Evolutionary conservation across 2,329 filamentous ascomycete genomes (phyloP), one percentile per base, ranked within the genome.

Genomic region (Clonostachys rosea): DNA sequence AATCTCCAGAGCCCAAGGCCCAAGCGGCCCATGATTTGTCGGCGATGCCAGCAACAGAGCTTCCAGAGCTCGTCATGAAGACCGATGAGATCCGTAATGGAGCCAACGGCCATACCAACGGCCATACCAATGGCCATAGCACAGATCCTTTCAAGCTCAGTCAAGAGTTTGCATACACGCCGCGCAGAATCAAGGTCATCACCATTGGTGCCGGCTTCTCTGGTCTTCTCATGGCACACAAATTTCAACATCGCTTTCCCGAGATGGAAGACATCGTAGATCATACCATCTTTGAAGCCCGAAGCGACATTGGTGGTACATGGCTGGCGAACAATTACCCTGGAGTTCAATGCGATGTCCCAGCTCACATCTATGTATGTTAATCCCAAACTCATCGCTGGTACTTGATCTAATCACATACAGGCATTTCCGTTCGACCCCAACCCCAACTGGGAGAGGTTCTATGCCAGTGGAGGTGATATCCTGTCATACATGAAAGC

Each of bases 311-410:
- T 11, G 78, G 77, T 17, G 79, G 79, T 4, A 82, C 78, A 0
- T 83, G 79, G 79, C 70, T 71, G 51, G 79, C 81, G 56, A 81
- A 81, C 55, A 66, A 70, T 17, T 83, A 83, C 50, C 79, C 79
- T 0, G 78, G 78, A 11, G 80, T 76, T 52, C 66, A 67, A 46
- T 81, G 76, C 24, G 24, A 30, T 3, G 24, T 30, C 24, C 24
- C 24, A 10, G 24, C 24, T 30, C 24, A 30, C 4, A 30, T 30
- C 24, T 30, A 30, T 10, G 24, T 30, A 30, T 30, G 24, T 30
- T 10, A 3, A 5, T 3, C 24, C 24, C 24, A 30, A 10, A 10
- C 10, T 3, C 9, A 30, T 10, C 24, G 9, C 2, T 10, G 2
- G 9, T 10, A 8, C 24, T 30, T 10, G 9, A 30, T 30, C 24